Percentiles rank a stretch among this genome's conserved stretches.
Evolutionary conservation across 2,329 filamentous ascomycete species (phyloP).

Genomic region (Cephalotrichum gorgonifer): DNA sequence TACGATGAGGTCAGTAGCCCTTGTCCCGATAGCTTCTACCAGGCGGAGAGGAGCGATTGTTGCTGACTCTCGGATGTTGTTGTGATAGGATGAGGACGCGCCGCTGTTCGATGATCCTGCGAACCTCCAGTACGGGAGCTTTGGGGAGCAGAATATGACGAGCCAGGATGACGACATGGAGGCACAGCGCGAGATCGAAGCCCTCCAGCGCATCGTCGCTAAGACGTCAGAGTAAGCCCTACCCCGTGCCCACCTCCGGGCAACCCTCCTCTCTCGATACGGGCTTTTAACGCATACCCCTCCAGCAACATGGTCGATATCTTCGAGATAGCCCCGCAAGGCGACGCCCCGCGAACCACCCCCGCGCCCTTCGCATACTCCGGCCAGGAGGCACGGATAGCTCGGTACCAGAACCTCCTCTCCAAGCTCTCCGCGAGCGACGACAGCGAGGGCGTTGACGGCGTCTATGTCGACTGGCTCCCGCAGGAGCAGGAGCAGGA

Average conservation of each 20-base stretch:
- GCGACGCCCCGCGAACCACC: constrained; percentile 23
- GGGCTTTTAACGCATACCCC: neutral
- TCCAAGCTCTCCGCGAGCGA: constrained; percentile 44
- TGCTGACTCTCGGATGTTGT: neutral
- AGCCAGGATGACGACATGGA: constrained; percentile 50
- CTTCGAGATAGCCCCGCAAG: constrained; percentile 51
- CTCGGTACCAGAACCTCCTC: constrained; percentile 51
- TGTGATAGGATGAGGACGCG: constrained; percentile 46
- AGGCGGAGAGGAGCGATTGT: neutral
- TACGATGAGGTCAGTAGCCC: constrained; percentile 42
- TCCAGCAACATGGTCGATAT: constrained; percentile 57
- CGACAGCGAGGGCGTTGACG: constrained; percentile 16
- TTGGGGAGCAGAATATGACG: constrained; percentile 43
- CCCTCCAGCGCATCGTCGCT: constrained; percentile 52
- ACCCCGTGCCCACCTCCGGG: neutral
- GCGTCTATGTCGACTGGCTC: constrained; percentile 44
- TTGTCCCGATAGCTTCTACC: neutral
- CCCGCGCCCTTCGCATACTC: constrained; percentile 34
- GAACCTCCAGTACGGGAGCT: constrained; percentile 51
- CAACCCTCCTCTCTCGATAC: neutral
- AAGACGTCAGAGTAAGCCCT: constrained; percentile 50
- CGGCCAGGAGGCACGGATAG: constrained; percentile 43
- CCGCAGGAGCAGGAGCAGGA: constrained; percentile 29
- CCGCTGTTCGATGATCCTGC: constrained; percentile 52
- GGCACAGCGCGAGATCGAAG: constrained; percentile 53